Evolutionary conservation across 345 rosid species (phyloP).

Genomic region (Aquilaria sinensis): DNA sequence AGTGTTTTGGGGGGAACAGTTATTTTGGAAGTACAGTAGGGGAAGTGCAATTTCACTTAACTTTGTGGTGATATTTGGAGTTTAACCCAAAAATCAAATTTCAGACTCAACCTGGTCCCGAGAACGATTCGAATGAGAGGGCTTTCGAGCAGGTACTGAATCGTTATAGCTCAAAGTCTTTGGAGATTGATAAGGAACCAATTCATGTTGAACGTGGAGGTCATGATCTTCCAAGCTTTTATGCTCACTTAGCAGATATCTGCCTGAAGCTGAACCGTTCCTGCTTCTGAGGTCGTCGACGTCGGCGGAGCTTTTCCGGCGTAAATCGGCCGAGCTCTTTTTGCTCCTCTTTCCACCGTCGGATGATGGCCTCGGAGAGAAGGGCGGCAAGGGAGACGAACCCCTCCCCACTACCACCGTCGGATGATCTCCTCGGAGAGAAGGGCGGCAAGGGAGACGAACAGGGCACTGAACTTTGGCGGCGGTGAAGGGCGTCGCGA

Average conservation of each 20-base stretch:
- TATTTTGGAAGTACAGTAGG: no score
- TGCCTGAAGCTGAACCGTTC: conserved; percentile 51
- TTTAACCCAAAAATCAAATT: no score
- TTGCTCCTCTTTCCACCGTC: conserved; percentile 21
- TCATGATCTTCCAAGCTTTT: not conserved
- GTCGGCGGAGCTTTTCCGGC: conserved; percentile 66
- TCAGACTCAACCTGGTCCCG: conserved; percentile 41
- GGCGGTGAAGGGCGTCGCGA: conserved; percentile 31
- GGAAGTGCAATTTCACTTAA: no score
- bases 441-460: conserved; percentile 32
- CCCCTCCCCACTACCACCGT: no score
- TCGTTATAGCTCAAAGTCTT: conserved; percentile 15
- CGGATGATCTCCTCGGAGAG: conserved; percentile 23
- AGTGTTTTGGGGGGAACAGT: no score
- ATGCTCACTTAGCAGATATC: conserved; percentile 50
- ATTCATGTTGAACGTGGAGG: conserved; percentile 12
- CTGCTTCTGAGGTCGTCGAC: conserved; percentile 29
- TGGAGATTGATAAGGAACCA: conserved; percentile 22
- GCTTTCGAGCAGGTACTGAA: conserved; percentile 13
- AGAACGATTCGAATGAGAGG: conserved; percentile 37
- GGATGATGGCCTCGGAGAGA: conserved; percentile 25
- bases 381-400: conserved; percentile 30
- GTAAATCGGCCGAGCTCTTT: conserved; percentile 26
- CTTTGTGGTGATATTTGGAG: no score
- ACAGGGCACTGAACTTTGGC: conserved; percentile 30